Conservation (phyloP, 495 filamentous ascomycete species). For the Penicillium argentinense region DNA sequence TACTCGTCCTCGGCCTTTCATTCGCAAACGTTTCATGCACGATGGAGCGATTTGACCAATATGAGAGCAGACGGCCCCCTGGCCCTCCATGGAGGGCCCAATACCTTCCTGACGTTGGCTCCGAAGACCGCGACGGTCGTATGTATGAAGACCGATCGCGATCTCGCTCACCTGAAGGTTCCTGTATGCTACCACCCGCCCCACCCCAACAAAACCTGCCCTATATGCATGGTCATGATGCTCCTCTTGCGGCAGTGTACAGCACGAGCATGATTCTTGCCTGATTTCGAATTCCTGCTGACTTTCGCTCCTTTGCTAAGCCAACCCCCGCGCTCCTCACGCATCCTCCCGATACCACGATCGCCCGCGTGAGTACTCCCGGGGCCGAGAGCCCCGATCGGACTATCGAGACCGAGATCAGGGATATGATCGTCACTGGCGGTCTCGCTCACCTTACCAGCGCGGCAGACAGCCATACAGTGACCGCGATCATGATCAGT, state of each 20-base stretch:
- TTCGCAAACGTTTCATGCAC: constrained; percentile 3
- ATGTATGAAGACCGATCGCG: constrained; percentile 53
- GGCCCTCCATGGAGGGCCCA: constrained; percentile 25
- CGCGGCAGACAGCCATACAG: constrained; percentile 44
- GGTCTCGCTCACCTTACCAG: constrained; percentile 41
- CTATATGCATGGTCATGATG: constrained; percentile 36
- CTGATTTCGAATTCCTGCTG: constrained; percentile 22
- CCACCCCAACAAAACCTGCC: too few species aligned
- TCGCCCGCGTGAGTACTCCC: constrained; percentile 35
- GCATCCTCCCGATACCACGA: constrained; percentile 43
- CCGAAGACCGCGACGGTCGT: constrained; percentile 41
- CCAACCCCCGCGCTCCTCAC: too few species aligned
- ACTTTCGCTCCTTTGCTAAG: too few species aligned
- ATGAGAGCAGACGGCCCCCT: constrained; percentile 30
- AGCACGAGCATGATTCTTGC: constrained; percentile 8
- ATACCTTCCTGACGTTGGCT: constrained; percentile 33
- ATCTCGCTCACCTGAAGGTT: constrained; percentile 48
- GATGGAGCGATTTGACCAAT: constrained; percentile 36
- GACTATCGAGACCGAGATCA: constrained; percentile 39
- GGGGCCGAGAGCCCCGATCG: constrained; percentile 31
- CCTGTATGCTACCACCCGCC: constrained; percentile 46
- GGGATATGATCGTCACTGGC: constrained; percentile 40
- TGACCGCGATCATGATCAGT: constrained; percentile 58
- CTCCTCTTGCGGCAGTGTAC: too few species aligned
- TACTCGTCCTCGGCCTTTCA: too few species aligned